Conservation (phyloP, 192 early-diverging fungal genomes). For the Dispira simplex region DNA sequence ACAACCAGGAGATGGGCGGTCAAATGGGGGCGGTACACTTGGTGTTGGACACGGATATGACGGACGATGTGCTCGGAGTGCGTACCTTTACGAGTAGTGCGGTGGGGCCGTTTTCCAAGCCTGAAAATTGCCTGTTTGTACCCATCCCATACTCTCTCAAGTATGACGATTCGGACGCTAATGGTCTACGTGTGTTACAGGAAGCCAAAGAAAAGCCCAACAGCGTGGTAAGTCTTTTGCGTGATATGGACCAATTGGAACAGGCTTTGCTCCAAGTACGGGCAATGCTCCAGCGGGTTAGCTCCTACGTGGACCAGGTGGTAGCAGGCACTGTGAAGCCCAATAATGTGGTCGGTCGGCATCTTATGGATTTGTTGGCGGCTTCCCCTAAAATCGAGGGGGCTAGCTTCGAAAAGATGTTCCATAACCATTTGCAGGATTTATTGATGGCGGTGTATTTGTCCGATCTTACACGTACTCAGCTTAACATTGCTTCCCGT, state of each 20-base stretch:
- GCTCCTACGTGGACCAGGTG: constrained; percentile 56
- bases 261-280: constrained; percentile 55
- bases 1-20: constrained; percentile 48
- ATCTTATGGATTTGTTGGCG: constrained; percentile 84
- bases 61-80: constrained; percentile 50
- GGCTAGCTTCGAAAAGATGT: constrained; percentile 77
- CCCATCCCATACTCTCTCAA: constrained; percentile 78
- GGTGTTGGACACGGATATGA: constrained; percentile 71
- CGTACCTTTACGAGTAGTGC: constrained; percentile 59
- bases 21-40: constrained; percentile 73
- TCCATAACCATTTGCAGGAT: constrained; percentile 90
- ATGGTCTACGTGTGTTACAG: constrained; percentile 26
- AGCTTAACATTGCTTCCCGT: constrained; percentile 85
- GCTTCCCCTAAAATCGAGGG: constrained; percentile 77
- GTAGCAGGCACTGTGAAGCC: constrained; percentile 29
- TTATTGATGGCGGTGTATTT: constrained; percentile 93
- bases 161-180: constrained; percentile 81
- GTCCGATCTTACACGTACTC: constrained; percentile 86
- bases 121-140: constrained; percentile 81
- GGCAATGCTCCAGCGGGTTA: constrained; percentile 71
- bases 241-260: constrained; percentile 89
- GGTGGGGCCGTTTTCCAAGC: constrained; percentile 49
- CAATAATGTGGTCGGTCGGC: constrained; percentile 75
- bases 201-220: constrained; percentile 25
- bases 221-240: constrained; percentile 39